Conservation (phyloP, 2,329 filamentous ascomycete genomes). For the Colletotrichum sp. region DNA sequence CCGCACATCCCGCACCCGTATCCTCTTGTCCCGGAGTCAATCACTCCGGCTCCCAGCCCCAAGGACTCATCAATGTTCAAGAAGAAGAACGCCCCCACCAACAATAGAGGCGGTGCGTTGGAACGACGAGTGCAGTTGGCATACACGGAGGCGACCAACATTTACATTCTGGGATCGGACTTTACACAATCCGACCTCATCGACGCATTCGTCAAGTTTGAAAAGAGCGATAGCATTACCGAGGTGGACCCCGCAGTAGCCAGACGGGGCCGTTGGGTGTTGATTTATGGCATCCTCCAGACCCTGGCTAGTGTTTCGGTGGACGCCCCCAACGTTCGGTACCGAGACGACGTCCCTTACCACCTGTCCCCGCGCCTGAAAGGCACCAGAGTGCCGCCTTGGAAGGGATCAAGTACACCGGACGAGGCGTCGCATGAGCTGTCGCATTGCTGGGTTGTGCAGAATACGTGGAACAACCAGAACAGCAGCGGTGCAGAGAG, state of each 20-base stretch:
- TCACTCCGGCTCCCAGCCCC: conserved; percentile 33
- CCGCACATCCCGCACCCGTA: conserved; percentile 73
- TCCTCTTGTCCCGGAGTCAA: conserved; percentile 64
- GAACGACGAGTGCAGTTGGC: conserved; percentile 60
- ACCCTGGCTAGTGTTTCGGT: conserved; percentile 64
- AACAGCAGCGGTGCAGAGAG: conserved; percentile 30
- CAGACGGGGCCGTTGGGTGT: conserved; percentile 64
- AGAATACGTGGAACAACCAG: conserved; percentile 42
- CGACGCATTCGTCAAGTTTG: conserved; percentile 60
- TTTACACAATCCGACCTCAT: conserved; percentile 59
- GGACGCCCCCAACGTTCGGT: conserved; percentile 58
- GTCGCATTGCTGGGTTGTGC: conserved; percentile 57
- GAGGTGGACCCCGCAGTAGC: conserved; percentile 60
- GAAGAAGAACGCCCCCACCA: conserved; percentile 32
- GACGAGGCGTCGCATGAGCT: conserved; percentile 52
- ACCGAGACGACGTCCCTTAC: conserved; percentile 59
- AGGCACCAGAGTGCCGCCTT: conserved; percentile 58
- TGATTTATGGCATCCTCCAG: conserved; percentile 66
- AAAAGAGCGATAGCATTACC: conserved; percentile 56
- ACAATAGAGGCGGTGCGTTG: conserved; percentile 30
- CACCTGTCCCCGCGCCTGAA: conserved; percentile 61
- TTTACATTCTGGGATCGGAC: conserved; percentile 58
- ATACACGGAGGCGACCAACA: conserved; percentile 66
- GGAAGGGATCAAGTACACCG: conserved; percentile 43
- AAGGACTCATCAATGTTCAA: conserved; percentile 34